phyloP scores from a whole-genome alignment of 495 filamentous ascomycete genomes.

The Xeromyces bisporus region DNA sequence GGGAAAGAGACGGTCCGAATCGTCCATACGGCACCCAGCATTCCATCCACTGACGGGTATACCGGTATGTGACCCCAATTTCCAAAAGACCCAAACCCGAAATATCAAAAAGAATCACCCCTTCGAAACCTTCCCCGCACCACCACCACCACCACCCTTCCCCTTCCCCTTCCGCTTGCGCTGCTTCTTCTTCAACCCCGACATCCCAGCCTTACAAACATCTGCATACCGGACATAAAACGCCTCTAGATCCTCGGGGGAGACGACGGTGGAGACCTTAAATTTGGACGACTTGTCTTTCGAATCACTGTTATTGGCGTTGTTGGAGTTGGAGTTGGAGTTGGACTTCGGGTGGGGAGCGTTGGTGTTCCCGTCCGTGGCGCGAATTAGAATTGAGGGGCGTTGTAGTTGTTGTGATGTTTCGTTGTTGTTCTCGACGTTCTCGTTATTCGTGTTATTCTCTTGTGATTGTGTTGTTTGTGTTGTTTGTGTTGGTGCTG shows the following conservation, averaged over 20 bases:
- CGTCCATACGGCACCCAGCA: too few species aligned
- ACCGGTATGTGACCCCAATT: too few species aligned
- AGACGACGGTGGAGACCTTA: constrained; percentile 74
- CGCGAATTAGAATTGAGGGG: constrained; percentile 66
- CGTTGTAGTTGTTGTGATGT: too few species aligned
- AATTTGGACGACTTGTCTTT: constrained; percentile 33
- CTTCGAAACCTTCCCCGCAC: constrained; percentile 34
- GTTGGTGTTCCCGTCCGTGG: constrained; percentile 49
- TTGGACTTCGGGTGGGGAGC: constrained; percentile 36
- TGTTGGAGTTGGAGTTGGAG: constrained; percentile 19
- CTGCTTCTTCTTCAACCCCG: constrained; percentile 80
- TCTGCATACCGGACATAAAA: constrained; percentile 89
- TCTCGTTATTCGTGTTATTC: constrained; percentile 10
- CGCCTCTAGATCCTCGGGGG: constrained; percentile 50
- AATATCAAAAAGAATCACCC: constrained; percentile 15
- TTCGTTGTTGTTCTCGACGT: too few species aligned
- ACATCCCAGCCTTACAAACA: constrained; percentile 77
- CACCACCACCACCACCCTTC: constrained; percentile 35
- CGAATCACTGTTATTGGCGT: constrained; percentile 20
- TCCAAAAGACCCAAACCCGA: too few species aligned
- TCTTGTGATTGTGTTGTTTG: constrained; percentile 5
- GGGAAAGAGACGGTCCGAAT: too few species aligned
- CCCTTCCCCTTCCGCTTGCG: constrained; percentile 68
- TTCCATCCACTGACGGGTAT: too few species aligned
- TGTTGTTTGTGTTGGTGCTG: constrained; percentile 4